phyloP scores from a whole-genome alignment of 768 basidiomycete species.

The Hydnomerulius pinastri region DNA sequence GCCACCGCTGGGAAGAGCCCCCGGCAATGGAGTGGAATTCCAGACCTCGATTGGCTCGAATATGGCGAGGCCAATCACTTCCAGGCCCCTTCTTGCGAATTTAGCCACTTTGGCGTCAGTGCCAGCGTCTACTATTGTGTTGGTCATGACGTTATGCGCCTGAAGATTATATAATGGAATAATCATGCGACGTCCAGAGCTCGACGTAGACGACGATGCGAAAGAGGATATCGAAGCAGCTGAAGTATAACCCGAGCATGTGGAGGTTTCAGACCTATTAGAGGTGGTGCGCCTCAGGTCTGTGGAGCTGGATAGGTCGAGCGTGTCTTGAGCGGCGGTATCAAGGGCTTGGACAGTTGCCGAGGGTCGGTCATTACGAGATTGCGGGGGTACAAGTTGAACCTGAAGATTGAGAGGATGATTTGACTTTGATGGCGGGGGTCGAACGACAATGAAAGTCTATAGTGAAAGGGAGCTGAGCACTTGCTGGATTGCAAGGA shows the following conservation, averaged over 20 bases:
- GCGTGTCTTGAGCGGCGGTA: slow-evolving; percentile 31
- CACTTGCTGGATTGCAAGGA: slow-evolving; percentile 3
- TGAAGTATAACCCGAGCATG: slow-evolving; percentile 52
- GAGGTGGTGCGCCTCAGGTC: slow-evolving; percentile 37
- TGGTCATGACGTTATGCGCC: slow-evolving; percentile 86
- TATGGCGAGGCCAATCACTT: slow-evolving; percentile 75
- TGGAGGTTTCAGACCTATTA: slow-evolving; percentile 52
- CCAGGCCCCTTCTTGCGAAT: slow-evolving; percentile 71
- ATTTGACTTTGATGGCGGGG: slow-evolving; percentile 81
- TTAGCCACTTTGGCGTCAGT: slow-evolving; percentile 85
- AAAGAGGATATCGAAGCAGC: slow-evolving; percentile 42
- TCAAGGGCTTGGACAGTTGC: slow-evolving; percentile 49
- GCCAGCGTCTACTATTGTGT: slow-evolving; percentile 84
- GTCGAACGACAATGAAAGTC: slow-evolving; percentile 92
- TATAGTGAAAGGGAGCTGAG: slow-evolving; percentile 33
- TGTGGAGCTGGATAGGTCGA: slow-evolving; percentile 18
- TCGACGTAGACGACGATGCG: slow-evolving; percentile 43
- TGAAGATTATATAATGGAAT: slow-evolving; percentile 86
- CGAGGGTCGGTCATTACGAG: slow-evolving; percentile 41
- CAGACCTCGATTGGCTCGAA: slow-evolving; percentile 82
- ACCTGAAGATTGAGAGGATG: slow-evolving; percentile 91
- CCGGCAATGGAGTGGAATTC: slow-evolving; percentile 24
- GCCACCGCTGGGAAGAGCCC: slow-evolving; percentile 9
- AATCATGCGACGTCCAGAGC: slow-evolving; percentile 66
- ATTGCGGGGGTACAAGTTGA: slow-evolving; percentile 74